These are phyloP conservation scores for Diaporthe citrichinensis DNA, from an alignment of 2,329 filamentous ascomycete species.

Conservation along the genomic window DNA sequence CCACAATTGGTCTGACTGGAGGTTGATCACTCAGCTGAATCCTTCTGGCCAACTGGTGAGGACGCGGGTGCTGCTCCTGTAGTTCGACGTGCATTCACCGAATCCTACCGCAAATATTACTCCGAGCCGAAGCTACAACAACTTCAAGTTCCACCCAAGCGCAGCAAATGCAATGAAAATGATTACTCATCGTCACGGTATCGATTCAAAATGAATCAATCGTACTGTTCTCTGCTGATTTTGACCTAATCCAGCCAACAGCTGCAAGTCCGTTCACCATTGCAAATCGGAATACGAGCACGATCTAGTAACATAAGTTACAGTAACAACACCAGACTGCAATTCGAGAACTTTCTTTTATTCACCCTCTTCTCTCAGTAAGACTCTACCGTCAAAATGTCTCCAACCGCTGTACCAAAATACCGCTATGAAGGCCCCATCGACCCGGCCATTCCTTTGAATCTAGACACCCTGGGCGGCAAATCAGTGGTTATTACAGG, in stretches of 20 bases:
- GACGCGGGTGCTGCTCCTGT: not conserved
- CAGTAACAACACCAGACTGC: too few species aligned
- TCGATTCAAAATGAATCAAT: not conserved
- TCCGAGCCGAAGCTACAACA: not conserved
- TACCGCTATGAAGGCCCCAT: slow-evolving; percentile 3
- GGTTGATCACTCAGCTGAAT: not conserved
- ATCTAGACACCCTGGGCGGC: not conserved
- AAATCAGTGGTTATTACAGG: not conserved
- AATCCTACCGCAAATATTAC: slow-evolving; percentile 1
- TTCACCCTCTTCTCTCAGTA: too few species aligned
- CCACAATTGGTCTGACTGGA: not conserved
- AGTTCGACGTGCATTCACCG: not conserved
- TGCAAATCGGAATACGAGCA: not conserved
- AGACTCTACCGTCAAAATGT: not conserved
- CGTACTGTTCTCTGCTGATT: not conserved
- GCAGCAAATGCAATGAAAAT: not conserved
- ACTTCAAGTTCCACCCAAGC: not conserved
- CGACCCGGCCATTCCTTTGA: not conserved
- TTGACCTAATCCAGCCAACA: not conserved
- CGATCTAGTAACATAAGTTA: too few species aligned
- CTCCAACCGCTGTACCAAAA: not conserved
- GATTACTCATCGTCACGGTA: not conserved
- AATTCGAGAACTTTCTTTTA: too few species aligned
- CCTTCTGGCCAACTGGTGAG: not conserved
- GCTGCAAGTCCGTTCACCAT: not conserved